Percentiles rank a stretch among this genome's conserved stretches.
Conservation (phyloP, 129 eudicot species). For the Helichrysum umbraculigerum region DNA sequence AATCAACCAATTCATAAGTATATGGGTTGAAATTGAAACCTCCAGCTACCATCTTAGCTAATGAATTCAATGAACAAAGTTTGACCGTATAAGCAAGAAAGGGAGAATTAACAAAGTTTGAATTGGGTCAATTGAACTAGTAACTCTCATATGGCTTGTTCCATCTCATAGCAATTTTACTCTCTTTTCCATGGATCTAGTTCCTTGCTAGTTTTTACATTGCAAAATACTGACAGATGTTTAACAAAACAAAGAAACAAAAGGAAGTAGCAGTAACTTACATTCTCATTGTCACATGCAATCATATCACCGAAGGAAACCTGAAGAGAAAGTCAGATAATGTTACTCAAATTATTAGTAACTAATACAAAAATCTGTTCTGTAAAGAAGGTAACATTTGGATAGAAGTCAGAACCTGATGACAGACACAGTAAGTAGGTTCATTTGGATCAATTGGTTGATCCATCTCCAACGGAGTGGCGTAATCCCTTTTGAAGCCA, state of each 20-base stretch:
- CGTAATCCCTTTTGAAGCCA: conserved; percentile 74
- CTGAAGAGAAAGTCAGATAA: conserved; percentile 38
- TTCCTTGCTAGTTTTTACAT: neutral
- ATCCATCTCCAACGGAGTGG: conserved; percentile 75
- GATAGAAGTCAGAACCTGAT: conserved; percentile 62
- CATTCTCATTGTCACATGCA: conserved; percentile 96
- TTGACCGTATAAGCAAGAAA: conserved; percentile 10
- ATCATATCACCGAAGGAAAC: conserved; percentile 98
- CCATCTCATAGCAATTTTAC: neutral
- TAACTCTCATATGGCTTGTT: neutral
- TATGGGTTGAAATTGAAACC: neutral
- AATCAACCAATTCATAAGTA: neutral
- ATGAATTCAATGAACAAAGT: neutral
- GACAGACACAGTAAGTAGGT: conserved; percentile 95
- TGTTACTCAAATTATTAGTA: conserved; percentile 2
- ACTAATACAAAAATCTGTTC: neutral
- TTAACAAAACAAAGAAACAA: neutral
- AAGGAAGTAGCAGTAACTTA: conserved; percentile 34
- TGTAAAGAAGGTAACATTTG: neutral
- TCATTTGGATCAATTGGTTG: conserved; percentile 99
- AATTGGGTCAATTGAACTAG: neutral
- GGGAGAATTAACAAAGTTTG: neutral
- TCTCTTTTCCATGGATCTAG: neutral
- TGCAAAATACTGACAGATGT: neutral
- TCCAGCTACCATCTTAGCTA: conserved; percentile 1